phyloP scores from a whole-genome alignment of 2,329 filamentous ascomycete genomes.

The Pyrenophora graminea region DNA sequence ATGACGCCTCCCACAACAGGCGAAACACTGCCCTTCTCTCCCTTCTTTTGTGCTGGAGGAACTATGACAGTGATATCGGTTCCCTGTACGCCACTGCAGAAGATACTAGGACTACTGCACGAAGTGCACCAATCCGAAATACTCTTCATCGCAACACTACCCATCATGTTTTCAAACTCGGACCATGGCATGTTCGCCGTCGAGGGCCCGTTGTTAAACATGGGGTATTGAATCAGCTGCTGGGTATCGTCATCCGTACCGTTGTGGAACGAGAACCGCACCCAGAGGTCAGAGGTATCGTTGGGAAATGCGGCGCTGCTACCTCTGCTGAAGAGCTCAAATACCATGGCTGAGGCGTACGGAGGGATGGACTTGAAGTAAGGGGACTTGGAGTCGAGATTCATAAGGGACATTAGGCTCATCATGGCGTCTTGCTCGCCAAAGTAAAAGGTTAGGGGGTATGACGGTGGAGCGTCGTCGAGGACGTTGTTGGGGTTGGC shows the following conservation, averaged over 20 bases:
- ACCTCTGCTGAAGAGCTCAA: constrained; percentile 54
- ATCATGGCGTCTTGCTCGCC: constrained; percentile 42
- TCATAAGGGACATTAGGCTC: constrained; percentile 36
- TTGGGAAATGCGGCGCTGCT: constrained; percentile 42
- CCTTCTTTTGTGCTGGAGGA: not conserved
- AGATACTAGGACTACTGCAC: constrained; percentile 54
- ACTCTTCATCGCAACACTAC: constrained; percentile 49
- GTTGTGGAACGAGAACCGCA: constrained; percentile 63
- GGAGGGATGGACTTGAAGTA: constrained; percentile 34
- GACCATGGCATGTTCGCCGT: constrained; percentile 54
- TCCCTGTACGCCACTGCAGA: constrained; percentile 54
- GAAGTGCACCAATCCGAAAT: constrained; percentile 57
- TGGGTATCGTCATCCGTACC: constrained; percentile 52
- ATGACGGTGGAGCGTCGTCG: constrained; percentile 11
- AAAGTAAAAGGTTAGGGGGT: constrained; percentile 52
- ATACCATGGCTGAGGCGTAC: constrained; percentile 41
- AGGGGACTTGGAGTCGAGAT: constrained; percentile 22
- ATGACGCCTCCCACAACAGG: constrained; percentile 60
- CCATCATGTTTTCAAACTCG: constrained; percentile 56
- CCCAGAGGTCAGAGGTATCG: constrained; percentile 53
- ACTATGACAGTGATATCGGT: constrained; percentile 8
- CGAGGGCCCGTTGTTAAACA: constrained; percentile 56
- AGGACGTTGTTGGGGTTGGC: constrained; percentile 11
- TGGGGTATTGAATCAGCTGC: constrained; percentile 50
- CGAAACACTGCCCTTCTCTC: constrained; percentile 29